Base-by-base conservation (phyloP, 495 filamentous ascomycete genomes). In the Parathielavia appendiculata region DNA sequence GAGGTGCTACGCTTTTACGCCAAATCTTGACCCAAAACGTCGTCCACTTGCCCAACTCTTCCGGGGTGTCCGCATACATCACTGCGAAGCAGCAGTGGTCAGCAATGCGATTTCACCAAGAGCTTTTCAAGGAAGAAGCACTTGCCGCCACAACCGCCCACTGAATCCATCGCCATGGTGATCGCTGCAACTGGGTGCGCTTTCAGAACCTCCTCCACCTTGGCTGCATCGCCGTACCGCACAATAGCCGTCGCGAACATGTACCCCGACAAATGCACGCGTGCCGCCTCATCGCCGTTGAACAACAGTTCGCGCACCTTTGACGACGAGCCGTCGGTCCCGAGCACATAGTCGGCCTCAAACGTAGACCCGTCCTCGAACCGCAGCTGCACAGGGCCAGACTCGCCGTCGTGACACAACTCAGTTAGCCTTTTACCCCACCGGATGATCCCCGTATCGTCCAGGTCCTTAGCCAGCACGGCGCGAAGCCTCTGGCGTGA, bases 281-380 rank as follows among this genome's bases (percentile, higher is more conserved):
- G 36, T 0, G 73, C 73, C 0, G 44, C 41, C 11, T 74, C 64
- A 1, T 66, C 54, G 0, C 77, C 77, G 0, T 19, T 5, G 13
- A 82, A 64, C 0, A 82, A 60, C 9, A 72, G 45, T 36, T 66
- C 60, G 5, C 79, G 69, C 0, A 76, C 68, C 20, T 57, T 65
- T 19, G 75, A 77, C 12, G 70, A 67, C 14, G 79, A 69, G 17
- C 79, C 79, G 56, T 83, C 80, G 0, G 79, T 71, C 0, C 78
- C 79, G 19, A 83, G 54, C 2, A 80, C 58, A 1, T 73, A 64
- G 34, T 71, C 57, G 1, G 65, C 73, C 12, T 57, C 54, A 19
- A 45, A 8, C 0, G 48, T 55, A 34, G 30, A 16, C 51, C 84
- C 81, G 67, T 89, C 88, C 41, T 83, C 85, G 78, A 90, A 92